Evolutionary conservation across 1,284 basidiomycete genomes (phyloP), one percentile per base, ranked within the genome.

Genomic region (Papiliotrema nemorosa): DNA sequence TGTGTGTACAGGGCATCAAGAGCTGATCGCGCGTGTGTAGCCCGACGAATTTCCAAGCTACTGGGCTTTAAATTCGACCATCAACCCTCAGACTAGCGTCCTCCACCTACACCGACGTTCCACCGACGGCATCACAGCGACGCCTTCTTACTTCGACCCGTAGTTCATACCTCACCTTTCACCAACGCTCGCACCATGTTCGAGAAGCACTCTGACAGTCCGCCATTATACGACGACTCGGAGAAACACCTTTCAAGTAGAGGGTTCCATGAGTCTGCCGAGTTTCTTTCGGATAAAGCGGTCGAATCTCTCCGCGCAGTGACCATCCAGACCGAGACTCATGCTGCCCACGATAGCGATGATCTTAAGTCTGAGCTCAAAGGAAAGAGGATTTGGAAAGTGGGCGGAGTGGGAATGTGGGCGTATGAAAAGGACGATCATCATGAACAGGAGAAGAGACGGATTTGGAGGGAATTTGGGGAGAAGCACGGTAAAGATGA

Each of bases 401-500:
- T 66, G 2, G 64, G 65, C 21, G 69, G 70, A 6, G 38, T 73
- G 13, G 69, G 67, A 2, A 50, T 70, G 24, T 64, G 61, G 54
- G 48, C 64, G 3, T 71, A 67, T 45, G 57, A 56, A 13, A 36
- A 50, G 18, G 60, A 69, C 37, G 38, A 49, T 31, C 26, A 52
- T 26, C 52, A 55, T 13, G 67, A 72, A 44, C 48, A 55, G 38
- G 44, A 35, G 22, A 67, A 69, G 57, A 54, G 47, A 45, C 47
- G 49, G 14, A 46, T 63, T 2, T 72, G 66, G 64, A 52, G 53
- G 31, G 52, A 62, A n/a, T 70, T 57, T 55, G 46, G 54, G 7
- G 45, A 55, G 14, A 51, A 57, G 39, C 56, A 65, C 40, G 58
- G 59, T 5, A 46, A 51, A 26, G 55, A 58, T 16, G 86, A 86